phyloP scores from a whole-genome alignment of 768 basidiomycete genomes.

The Serpula lacrymans region DNA sequence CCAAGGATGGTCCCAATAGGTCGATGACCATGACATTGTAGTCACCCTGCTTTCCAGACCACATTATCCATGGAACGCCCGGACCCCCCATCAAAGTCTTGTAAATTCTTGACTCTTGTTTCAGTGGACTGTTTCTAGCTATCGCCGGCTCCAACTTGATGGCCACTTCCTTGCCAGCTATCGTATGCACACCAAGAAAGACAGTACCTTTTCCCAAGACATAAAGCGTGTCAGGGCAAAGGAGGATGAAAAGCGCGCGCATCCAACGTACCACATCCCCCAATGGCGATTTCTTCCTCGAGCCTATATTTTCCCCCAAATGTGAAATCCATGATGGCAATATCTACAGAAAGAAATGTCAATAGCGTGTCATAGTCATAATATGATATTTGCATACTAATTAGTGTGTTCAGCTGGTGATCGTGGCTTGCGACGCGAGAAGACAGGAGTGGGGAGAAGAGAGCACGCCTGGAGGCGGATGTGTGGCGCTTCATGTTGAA shows the following conservation, averaged over 20 bases:
- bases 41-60: slow-evolving; percentile 86
- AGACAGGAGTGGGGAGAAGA: no score
- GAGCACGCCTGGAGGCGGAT: no score
- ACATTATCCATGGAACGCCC: slow-evolving; percentile 90
- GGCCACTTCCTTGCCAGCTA: slow-evolving; percentile 81
- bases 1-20: slow-evolving; percentile 85
- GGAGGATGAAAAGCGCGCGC: neutral
- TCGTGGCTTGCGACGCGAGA: no score
- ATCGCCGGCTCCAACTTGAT: slow-evolving; percentile 77
- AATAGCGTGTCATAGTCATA: no score
- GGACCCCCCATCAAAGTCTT: slow-evolving; percentile 86
- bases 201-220: slow-evolving; percentile 55
- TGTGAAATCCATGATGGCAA: slow-evolving; percentile 34
- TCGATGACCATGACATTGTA: slow-evolving; percentile 99
- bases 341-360: no score
- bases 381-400: no score
- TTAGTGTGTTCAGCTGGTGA: no score
- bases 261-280: slow-evolving; percentile 59
- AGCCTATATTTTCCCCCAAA: slow-evolving; percentile 78
- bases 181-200: slow-evolving; percentile 73
- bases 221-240: slow-evolving; percentile 10
- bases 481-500: no score
- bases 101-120: slow-evolving; percentile 90
- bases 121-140: slow-evolving; percentile 57
- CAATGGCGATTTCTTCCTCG: slow-evolving; percentile 77